Evolutionary conservation across 495 filamentous ascomycete genomes (phyloP).

Genomic region (Penicillium ucsense): DNA sequence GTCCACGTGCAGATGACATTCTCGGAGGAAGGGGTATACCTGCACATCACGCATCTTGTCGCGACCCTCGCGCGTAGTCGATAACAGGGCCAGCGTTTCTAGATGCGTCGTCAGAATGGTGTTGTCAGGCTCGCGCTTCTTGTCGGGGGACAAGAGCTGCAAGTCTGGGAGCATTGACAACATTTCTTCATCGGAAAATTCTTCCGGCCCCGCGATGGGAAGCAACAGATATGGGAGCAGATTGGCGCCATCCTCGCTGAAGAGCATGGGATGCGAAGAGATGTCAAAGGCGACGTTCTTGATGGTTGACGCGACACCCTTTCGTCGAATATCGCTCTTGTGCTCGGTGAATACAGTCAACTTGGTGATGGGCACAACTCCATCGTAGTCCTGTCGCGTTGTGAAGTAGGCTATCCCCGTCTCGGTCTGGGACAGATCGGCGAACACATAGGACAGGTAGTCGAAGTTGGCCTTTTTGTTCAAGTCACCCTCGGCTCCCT

Average conservation of each 20-base stretch:
- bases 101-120: constrained; percentile 75
- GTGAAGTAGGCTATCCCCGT: constrained; percentile 71
- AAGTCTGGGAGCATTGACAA: constrained; percentile 74
- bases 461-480: constrained; percentile 86
- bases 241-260: constrained; percentile 66
- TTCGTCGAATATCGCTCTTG: constrained; percentile 63
- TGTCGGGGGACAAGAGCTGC: constrained; percentile 80
- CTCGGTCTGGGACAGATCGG: constrained; percentile 73
- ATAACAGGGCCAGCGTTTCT: constrained; percentile 76
- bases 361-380: constrained; percentile 75
- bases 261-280: constrained; percentile 55
- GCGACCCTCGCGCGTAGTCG: constrained; percentile 65
- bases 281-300: constrained; percentile 77
- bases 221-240: constrained; percentile 80
- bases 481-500: constrained; percentile 67
- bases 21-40: constrained; percentile 81
- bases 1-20: constrained; percentile 69
- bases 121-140: constrained; percentile 65
- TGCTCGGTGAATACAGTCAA: constrained; percentile 89
- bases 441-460: constrained; percentile 88
- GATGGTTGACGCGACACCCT: constrained; percentile 84
- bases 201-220: constrained; percentile 49
- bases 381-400: constrained; percentile 62
- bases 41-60: constrained; percentile 63
- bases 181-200: constrained; percentile 57